A percentile compares a stretch with the other conserved stretches of the same genome.
Conservation (phyloP, 495 filamentous ascomycete species). For the Daldinia caldariorum region DNA sequence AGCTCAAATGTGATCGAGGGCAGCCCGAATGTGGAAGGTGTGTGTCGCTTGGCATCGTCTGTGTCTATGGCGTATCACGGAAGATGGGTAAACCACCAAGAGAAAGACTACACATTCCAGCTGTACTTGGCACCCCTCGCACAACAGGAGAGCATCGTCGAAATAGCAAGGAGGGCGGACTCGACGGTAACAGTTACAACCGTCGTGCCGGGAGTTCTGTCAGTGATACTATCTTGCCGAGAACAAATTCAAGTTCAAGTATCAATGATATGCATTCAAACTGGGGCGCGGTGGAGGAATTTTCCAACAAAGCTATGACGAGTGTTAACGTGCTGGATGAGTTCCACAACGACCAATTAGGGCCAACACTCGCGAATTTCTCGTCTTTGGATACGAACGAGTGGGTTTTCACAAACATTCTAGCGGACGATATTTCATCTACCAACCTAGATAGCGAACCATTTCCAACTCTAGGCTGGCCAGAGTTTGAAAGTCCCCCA, state of each 20-base stretch:
- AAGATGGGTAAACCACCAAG: slow-evolving; percentile 40
- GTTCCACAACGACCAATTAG: neutral
- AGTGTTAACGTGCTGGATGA: slow-evolving; percentile 2
- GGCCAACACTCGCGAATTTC: neutral
- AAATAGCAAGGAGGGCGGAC: neutral
- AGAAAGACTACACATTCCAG: neutral
- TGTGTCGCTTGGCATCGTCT: slow-evolving; percentile 46
- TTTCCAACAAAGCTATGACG: slow-evolving; percentile 4
- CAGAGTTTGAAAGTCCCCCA: neutral
- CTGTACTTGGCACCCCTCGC: neutral
- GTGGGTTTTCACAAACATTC: slow-evolving; percentile 1
- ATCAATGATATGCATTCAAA: neutral
- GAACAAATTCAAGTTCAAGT: neutral
- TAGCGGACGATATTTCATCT: neutral
- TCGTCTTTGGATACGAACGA: neutral
- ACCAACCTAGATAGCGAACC: slow-evolving; percentile 3
- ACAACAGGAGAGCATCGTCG: neutral
- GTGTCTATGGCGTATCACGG: slow-evolving; percentile 54
- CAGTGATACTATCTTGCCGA: slow-evolving; percentile 2
- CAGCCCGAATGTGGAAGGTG: slow-evolving; percentile 54
- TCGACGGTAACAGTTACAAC: neutral
- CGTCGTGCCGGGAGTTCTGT: neutral
- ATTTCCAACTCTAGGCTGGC: neutral
- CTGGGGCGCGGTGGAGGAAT: slow-evolving; percentile 1
- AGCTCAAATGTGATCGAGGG: slow-evolving; percentile 52